Evolutionary conservation across 345 rosid species (phyloP).

Genomic region (Salix purpurea): DNA sequence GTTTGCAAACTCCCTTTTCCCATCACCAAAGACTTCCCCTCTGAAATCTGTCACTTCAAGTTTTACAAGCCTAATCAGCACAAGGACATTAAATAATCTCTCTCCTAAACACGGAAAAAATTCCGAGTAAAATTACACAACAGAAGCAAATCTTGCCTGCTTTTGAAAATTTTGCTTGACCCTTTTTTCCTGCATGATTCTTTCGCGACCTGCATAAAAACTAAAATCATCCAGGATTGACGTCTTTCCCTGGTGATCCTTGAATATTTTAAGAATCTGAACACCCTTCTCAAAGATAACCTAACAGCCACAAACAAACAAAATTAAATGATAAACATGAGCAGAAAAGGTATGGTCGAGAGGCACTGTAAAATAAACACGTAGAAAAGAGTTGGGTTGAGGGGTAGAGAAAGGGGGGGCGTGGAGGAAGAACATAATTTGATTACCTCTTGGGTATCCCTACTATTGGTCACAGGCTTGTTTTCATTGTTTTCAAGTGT

Average conservation of each 20-base stretch:
- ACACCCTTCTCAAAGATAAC: slow-evolving; percentile 23
- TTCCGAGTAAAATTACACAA: neutral
- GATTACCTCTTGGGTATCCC: slow-evolving; percentile 82
- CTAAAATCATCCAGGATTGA: slow-evolving; percentile 28
- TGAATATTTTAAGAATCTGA: slow-evolving; percentile 22
- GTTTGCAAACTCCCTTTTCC: slow-evolving; percentile 19
- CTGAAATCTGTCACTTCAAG: slow-evolving; percentile 19
- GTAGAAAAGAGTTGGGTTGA: neutral
- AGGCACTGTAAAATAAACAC: neutral
- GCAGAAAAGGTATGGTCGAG: neutral
- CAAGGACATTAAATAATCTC: neutral
- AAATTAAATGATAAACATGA: neutral
- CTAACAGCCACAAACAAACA: slow-evolving; percentile 4
- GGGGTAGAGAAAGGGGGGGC: neutral
- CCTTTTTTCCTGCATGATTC: slow-evolving; percentile 22
- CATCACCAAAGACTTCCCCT: slow-evolving; percentile 11
- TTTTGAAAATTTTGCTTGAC: slow-evolving; percentile 41
- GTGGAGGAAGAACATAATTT: neutral
- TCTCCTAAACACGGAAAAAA: neutral
- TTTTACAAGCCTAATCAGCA: neutral
- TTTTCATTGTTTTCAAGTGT: slow-evolving; percentile 64
- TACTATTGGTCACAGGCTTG: slow-evolving; percentile 77
- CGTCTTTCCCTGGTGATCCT: slow-evolving; percentile 17
- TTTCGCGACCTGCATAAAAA: slow-evolving; percentile 25
- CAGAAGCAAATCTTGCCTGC: slow-evolving; percentile 35